Evolutionary conservation across 2,329 filamentous ascomycete species (phyloP).

Genomic region (Xylariaceae sp.): DNA sequence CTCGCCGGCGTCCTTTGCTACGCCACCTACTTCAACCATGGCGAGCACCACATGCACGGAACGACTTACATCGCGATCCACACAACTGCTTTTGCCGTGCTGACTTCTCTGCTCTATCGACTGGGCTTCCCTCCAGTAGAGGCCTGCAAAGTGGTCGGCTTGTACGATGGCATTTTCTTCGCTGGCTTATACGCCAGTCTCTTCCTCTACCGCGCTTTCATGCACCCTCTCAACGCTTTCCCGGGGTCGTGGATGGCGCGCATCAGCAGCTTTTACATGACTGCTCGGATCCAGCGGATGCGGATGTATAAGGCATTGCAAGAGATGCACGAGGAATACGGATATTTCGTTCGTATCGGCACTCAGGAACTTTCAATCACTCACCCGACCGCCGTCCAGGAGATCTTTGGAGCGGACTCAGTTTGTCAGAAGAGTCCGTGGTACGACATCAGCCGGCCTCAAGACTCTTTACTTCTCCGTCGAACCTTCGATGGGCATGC

Average conservation of each 20-base stretch:
- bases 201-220: slow-evolving; percentile 7
- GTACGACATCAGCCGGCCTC: slow-evolving; percentile 12
- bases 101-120: background rate
- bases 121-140: background rate
- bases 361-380: slow-evolving; percentile 13
- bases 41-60: slow-evolving; percentile 14
- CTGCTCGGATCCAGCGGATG: slow-evolving; percentile 1
- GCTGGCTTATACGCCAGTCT: slow-evolving; percentile 10
- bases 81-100: background rate
- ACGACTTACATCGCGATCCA: background rate
- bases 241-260: slow-evolving; percentile 10
- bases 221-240: slow-evolving; percentile 11
- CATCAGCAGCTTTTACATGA: slow-evolving; percentile 10
- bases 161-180: background rate
- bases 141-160: background rate
- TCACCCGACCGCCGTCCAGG: slow-evolving; percentile 13
- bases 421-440: slow-evolving; percentile 11
- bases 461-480: slow-evolving; percentile 8
- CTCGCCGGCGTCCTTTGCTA: slow-evolving; percentile 8
- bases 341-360: slow-evolving; percentile 10
- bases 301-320: slow-evolving; percentile 7
- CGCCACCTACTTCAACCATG: slow-evolving; percentile 5
- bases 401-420: slow-evolving; percentile 7
- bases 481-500: slow-evolving; percentile 10
- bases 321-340: slow-evolving; percentile 10